Conservation (phyloP, 2,329 filamentous ascomycete species). For the Colletotrichum sp. region DNA sequence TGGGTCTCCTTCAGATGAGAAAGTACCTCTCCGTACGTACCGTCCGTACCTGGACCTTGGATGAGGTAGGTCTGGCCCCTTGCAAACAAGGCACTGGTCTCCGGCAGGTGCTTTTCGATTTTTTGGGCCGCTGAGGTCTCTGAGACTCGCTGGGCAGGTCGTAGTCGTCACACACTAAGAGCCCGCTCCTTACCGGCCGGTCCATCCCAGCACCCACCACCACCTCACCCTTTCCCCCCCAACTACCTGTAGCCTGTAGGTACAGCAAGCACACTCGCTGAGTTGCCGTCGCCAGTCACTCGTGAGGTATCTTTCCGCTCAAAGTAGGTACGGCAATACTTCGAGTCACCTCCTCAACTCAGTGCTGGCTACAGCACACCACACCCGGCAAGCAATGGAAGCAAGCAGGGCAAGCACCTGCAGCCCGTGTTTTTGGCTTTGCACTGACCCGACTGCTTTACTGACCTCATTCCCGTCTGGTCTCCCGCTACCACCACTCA, state of each 20-base stretch:
- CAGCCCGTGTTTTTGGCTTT: conserved; percentile 6
- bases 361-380: neutral
- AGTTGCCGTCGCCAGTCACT: neutral
- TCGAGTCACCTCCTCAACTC: neutral
- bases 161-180: conserved; percentile 13
- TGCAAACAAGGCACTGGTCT: conserved; percentile 6
- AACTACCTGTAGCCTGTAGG: neutral
- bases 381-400: neutral
- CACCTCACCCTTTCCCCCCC: neutral
- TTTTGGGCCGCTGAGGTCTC: neutral
- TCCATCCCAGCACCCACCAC: conserved; percentile 14
- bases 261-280: neutral
- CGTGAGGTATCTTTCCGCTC: neutral
- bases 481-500: conserved; percentile 9
- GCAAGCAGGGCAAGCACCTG: neutral
- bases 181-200: conserved; percentile 6
- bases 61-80: neutral
- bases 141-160: conserved; percentile 9
- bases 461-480: conserved; percentile 21
- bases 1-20: neutral
- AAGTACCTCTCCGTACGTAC: neutral
- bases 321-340: neutral
- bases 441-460: conserved; percentile 10
- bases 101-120: conserved; percentile 5
- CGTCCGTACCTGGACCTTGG: neutral